Percentiles rank a stretch among this genome's conserved stretches.
phyloP scores from a whole-genome alignment of 352 stramenopile species.

The Phytophthora hybrid region DNA sequence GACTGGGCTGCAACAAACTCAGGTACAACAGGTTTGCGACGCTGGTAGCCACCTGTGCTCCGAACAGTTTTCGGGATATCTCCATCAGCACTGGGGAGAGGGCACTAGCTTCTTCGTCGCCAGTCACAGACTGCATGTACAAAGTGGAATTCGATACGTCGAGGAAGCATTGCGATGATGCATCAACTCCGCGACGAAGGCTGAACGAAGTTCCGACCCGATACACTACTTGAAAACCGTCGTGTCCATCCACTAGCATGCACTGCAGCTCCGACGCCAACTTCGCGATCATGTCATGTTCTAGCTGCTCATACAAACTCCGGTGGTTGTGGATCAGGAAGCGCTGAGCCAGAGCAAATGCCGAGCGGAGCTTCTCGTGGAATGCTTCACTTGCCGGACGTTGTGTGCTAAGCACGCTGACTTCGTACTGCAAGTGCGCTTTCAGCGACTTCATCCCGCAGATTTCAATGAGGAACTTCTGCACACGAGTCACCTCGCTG shows the following conservation, averaged over 20 bases:
- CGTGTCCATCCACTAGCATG: conserved; percentile 49
- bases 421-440: conserved; percentile 55
- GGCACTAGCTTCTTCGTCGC: conserved; percentile 40
- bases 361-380: conserved; percentile 33
- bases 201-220: conserved; percentile 52
- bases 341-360: conserved; percentile 59
- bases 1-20: conserved; percentile 61
- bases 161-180: conserved; percentile 53
- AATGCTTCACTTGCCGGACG: conserved; percentile 39
- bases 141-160: conserved; percentile 44
- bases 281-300: conserved; percentile 40
- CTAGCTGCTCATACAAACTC: conserved; percentile 48
- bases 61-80: conserved; percentile 64
- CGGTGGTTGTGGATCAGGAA: conserved; percentile 62
- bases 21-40: conserved; percentile 81
- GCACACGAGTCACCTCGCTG: conserved; percentile 26
- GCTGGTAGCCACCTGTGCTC: conserved; percentile 48
- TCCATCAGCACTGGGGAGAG: conserved; percentile 71
- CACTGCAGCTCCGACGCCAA: conserved; percentile 46
- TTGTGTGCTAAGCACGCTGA: conserved; percentile 56
- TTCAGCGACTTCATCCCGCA: conserved; percentile 66
- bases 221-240: conserved; percentile 64
- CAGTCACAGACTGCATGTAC: conserved; percentile 46
- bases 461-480: conserved; percentile 52
- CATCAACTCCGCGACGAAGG: conserved; percentile 35